Percentiles rank a stretch among this genome's conserved stretches.
phyloP scores from a whole-genome alignment of 352 stramenopile species.

The Globisporangium recalcitrans region DNA sequence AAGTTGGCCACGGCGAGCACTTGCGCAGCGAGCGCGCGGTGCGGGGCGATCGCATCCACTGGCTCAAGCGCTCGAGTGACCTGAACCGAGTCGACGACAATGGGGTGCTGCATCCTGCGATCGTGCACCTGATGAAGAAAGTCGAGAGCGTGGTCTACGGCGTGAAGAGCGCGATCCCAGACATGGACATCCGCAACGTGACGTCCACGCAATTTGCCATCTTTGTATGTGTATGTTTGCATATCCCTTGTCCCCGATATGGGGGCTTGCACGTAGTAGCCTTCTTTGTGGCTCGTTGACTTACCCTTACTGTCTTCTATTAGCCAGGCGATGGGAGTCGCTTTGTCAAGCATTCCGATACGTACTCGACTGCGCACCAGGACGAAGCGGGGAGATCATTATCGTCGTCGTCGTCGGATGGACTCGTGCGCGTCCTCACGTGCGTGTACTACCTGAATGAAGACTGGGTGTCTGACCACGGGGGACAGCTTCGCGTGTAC shows the following conservation, averaged over 20 bases:
- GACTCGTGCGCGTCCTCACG: not conserved
- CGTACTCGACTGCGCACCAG: not conserved
- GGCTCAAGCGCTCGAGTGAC: not conserved
- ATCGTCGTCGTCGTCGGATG: not conserved
- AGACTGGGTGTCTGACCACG: not conserved
- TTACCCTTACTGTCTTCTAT: not conserved
- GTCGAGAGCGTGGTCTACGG: not conserved
- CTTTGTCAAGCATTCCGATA: not conserved
- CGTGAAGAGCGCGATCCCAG: not conserved
- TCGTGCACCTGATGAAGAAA: not conserved
- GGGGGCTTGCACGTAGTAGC: no score
- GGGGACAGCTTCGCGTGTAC: not conserved
- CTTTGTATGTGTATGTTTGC: not conserved
- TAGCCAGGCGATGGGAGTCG: not conserved
- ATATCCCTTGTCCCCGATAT: not conserved
- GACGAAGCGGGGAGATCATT: not conserved
- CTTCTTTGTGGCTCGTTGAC: not conserved
- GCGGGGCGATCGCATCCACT: not conserved
- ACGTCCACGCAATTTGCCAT: not conserved
- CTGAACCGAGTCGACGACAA: not conserved
- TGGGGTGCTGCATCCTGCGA: not conserved
- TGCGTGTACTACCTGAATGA: not conserved
- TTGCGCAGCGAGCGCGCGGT: not conserved
- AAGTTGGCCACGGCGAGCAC: not conserved
- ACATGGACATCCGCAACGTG: not conserved